Percentiles rank a stretch among this genome's conserved stretches.
These are phyloP conservation scores for Trichocomaceae sp. DNA, from an alignment of 2,329 filamentous ascomycete species.

Conservation along the genomic window DNA sequence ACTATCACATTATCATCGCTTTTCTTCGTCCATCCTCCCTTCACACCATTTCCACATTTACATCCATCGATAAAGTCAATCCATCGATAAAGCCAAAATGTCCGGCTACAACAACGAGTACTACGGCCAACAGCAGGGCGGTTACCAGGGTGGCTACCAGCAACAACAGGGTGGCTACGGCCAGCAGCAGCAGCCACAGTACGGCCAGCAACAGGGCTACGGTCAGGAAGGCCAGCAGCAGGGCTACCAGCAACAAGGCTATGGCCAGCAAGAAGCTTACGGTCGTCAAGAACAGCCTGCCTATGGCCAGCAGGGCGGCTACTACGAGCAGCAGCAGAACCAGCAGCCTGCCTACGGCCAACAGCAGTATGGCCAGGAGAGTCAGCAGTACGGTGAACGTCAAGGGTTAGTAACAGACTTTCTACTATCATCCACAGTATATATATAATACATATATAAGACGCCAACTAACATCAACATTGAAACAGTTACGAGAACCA, in stretches of 20 bases:
- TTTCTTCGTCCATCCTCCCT: background rate
- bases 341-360: slow-evolving; percentile 18
- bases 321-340: slow-evolving; percentile 13
- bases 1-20: background rate
- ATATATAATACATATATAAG: no score
- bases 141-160: slow-evolving; percentile 16
- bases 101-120: slow-evolving; percentile 20
- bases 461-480: no score
- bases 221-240: slow-evolving; percentile 16
- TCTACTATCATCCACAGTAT: no score
- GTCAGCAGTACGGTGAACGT: slow-evolving; percentile 12
- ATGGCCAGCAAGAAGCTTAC: slow-evolving; percentile 13
- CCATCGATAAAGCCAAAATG: slow-evolving; percentile 4
- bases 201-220: slow-evolving; percentile 19
- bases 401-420: slow-evolving; percentile 5
- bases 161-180: slow-evolving; percentile 22
- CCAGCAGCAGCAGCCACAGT: slow-evolving; percentile 21
- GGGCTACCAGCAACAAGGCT: slow-evolving; percentile 14
- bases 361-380: slow-evolving; percentile 20
- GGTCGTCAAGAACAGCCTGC: slow-evolving; percentile 10
- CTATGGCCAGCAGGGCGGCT: slow-evolving; percentile 1
- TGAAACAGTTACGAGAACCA: slow-evolving; percentile 13
- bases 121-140: slow-evolving; percentile 23
- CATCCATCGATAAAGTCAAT: background rate
- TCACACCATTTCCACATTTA: background rate